Conservation (phyloP, 108 stramenopile species). For the Skeletonema marinoi region DNA sequence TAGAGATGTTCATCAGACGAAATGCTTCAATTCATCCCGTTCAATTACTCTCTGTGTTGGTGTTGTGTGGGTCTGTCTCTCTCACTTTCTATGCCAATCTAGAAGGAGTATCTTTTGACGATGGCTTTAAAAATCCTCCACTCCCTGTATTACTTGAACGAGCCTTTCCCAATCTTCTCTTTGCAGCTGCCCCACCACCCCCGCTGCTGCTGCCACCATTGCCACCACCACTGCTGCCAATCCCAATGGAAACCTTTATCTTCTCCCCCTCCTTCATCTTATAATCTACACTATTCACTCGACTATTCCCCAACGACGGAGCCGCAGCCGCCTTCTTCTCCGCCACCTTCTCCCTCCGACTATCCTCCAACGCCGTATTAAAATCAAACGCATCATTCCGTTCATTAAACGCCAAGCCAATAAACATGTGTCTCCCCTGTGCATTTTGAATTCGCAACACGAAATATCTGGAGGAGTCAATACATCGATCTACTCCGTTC, state of each 20-base stretch:
- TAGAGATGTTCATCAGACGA: too few species aligned
- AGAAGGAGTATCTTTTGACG: conserved; percentile 78
- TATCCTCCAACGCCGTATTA: conserved; percentile 93
- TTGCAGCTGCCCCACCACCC: conserved; percentile 24
- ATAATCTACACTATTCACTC: conserved; percentile 68
- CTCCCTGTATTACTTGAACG: conserved; percentile 23
- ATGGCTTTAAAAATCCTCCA: conserved; percentile 63
- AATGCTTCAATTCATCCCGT: too few species aligned
- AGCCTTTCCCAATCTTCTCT: conserved; percentile 4
- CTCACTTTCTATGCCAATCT: conserved; percentile 19
- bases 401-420: conserved; percentile 97
- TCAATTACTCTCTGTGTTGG: too few species aligned
- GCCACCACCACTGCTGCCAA: conserved; percentile 13
- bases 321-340: conserved; percentile 57
- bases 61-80: too few species aligned
- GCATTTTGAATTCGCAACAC: conserved; percentile 93
- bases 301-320: conserved; percentile 6
- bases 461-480: conserved; percentile 91
- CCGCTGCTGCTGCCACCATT: conserved; percentile 1
- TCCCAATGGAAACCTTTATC: conserved; percentile 71
- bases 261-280: conserved; percentile 93
- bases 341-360: conserved; percentile 72
- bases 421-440: conserved; percentile 93
- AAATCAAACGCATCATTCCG: conserved; percentile 98
- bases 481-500: conserved; percentile 86